Evolutionary conservation across 2,329 filamentous ascomycete genomes (phyloP), one percentile per base, ranked within the genome.

Genomic region (Hymenoscyphus infarciens): DNA sequence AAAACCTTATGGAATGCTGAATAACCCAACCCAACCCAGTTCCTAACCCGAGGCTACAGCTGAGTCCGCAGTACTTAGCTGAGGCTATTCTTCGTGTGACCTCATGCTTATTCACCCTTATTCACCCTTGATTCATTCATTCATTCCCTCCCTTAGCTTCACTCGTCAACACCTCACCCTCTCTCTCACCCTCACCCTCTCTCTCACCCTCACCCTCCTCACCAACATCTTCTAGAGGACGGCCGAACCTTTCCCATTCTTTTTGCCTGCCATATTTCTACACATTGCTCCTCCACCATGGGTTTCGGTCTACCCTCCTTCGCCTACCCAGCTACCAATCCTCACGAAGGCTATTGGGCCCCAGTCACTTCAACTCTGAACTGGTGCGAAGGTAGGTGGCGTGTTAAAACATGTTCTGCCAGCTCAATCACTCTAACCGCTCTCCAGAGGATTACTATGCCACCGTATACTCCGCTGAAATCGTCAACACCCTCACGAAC

Each of bases 401-500:
- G 11, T 31, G 16, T 35, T 35, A 8, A 10, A 38, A n/a, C 11
- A 35, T 35, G 10, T 19, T 22, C 19, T 33, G 35, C 27, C n/a
- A 25, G n/a, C 4, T 22, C 15, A 22, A 19, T 5, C 11, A 5
- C 39, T 59, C 15, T 45, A 45, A n/a, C 10, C n/a, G 15, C 7
- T 38, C 19, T 35, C 16, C 56, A 69, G 78, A 92, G 84, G 89
- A 91, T 67, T 90, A 90, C 76, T 89, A 89, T 78, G 85, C 88
- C 42, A 92, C 89, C 3, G 80, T 83, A 53, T 93, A 92, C 73
- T 83, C 86, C 55, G 90, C 90, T 39, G 90, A 93, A 73, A 86
- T 93, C 55, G 84, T 92, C 73, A 94, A 89, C 73, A 90, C 91
- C 3, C 71, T 93, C 35, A 97, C 92, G 38, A 97, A 97, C 74